Percentiles rank a stretch among this genome's conserved stretches.
Evolutionary conservation across 2,329 filamentous ascomycete genomes (phyloP).

Genomic region (Colletotrichum endophyticum): DNA sequence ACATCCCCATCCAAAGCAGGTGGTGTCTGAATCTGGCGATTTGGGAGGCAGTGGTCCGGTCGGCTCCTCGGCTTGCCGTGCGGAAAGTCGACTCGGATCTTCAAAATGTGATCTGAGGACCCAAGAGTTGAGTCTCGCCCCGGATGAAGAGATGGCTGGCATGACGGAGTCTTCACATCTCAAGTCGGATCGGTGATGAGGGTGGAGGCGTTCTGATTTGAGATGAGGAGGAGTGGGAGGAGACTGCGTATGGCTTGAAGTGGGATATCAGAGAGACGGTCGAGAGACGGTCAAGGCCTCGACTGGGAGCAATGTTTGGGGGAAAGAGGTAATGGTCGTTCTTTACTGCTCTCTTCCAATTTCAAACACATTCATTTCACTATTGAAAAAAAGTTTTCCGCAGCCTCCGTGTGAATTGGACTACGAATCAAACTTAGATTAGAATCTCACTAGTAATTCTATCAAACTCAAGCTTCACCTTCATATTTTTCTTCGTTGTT

Average conservation of each 20-base stretch:
- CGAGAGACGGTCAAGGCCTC: neutral
- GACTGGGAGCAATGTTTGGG: neutral
- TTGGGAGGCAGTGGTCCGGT: neutral
- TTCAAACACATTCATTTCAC: neutral
- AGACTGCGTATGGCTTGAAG: neutral
- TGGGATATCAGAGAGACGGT: too few species aligned
- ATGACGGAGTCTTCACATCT: neutral
- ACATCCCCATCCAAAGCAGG: slow-evolving; percentile 41
- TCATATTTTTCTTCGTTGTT: neutral
- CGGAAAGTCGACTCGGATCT: neutral
- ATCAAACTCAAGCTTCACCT: neutral
- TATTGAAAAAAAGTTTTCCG: neutral
- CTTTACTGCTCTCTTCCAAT: neutral
- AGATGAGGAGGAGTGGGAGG: neutral
- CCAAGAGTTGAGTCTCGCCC: neutral
- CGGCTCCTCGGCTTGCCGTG: neutral
- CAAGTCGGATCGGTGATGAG: neutral
- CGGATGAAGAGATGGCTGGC: neutral
- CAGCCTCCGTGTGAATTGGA: neutral
- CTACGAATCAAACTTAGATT: neutral
- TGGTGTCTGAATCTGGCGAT: slow-evolving; percentile 17
- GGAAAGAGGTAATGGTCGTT: neutral
- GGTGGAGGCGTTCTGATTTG: neutral
- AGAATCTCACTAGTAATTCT: neutral
- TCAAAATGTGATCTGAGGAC: neutral